Evolutionary conservation across 768 basidiomycete genomes (phyloP).

Genomic region (Calvatia gigantea): DNA sequence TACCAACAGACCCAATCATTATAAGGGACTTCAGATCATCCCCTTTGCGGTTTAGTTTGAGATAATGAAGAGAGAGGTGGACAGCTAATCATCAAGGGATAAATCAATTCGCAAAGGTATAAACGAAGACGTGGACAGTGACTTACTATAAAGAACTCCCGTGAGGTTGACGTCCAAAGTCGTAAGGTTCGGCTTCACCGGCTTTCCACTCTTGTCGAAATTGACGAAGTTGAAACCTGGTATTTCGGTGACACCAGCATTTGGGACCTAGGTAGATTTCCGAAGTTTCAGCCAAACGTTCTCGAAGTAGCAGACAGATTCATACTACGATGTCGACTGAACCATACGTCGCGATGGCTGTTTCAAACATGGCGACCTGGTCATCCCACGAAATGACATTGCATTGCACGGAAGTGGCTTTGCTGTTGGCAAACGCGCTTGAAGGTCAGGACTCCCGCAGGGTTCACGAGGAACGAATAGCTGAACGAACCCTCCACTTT

Average conservation of each 20-base stretch:
- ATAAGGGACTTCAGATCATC: slow-evolving; percentile 47
- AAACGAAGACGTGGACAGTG: not conserved
- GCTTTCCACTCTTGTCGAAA: slow-evolving; percentile 34
- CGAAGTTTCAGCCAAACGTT: not conserved
- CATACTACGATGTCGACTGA: slow-evolving; percentile 53
- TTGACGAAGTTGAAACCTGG: slow-evolving; percentile 26
- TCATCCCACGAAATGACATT: slow-evolving; percentile 55
- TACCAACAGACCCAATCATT: slow-evolving; percentile 54
- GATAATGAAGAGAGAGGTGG: slow-evolving; percentile 49
- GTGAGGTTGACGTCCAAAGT: slow-evolving; percentile 49
- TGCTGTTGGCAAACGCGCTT: slow-evolving; percentile 23
- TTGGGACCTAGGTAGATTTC: slow-evolving; percentile 34
- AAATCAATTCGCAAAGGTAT: not conserved
- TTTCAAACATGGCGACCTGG: slow-evolving; percentile 47
- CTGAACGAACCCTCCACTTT: slow-evolving; percentile 39
- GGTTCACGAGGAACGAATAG: not conserved
- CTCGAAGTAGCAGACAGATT: not conserved
- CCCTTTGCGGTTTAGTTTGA: slow-evolving; percentile 32
- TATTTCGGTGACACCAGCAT: slow-evolving; percentile 42
- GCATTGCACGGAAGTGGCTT: slow-evolving; percentile 39
- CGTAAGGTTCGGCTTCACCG: slow-evolving; percentile 37
- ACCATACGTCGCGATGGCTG: slow-evolving; percentile 41
- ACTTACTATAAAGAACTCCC: slow-evolving; percentile 46
- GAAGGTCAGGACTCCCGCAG: not conserved
- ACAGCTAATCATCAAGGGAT: slow-evolving; percentile 28